Base-by-base conservation (phyloP, 2,329 filamentous ascomycete species). In the Hypoxylon sp. region DNA sequence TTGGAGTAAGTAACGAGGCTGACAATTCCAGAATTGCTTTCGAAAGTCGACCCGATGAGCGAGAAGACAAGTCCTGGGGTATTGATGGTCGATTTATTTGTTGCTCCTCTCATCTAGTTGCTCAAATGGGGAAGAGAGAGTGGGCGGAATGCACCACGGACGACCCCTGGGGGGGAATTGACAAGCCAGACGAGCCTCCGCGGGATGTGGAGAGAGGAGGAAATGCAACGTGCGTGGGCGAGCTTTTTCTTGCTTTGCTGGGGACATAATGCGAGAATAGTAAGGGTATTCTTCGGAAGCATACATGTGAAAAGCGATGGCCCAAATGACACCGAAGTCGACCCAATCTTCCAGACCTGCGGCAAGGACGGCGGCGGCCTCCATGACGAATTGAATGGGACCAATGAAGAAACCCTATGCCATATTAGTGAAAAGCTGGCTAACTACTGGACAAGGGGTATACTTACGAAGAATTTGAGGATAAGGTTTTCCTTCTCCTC, bases 381-480 rank as follows among this genome's bases (percentile, higher is more conserved):
- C 92, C 93, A 97, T 97, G 79, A 97, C 93, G 81, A 95, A 95
- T 80, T 97, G 93, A 73, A 97, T 95, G 23, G 94, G 94, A 72
- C 94, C 94, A 61, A 96, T 84, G 80, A 97, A 97, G 84, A 92
- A 96, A 75, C 87, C 85, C 75, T 76, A 38, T 11, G 1, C 7
- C 28, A 49, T 4, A 25, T 56, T 55, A 53, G n/a, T 3, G 17
- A 17, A 25, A 5, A 2, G 23, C 11, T 10, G 3, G 21, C 89
- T 45, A 14, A 14, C 19, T 5, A 19, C 11, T 46, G 23, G 34
- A 36, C 7, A 13, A 13, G 3, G n/a, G 0, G 17, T 51, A 63
- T 3, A 61, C 75, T 65, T 68, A 76, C 74, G 76, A 89, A 81
- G 81, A 97, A 97, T 85, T 97, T 96, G 76, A 96, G 86, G 67